A percentile compares a stretch with the other conserved stretches of the same genome.
Conservation (phyloP, 106 monocot species). For the Apostasia ramifera region DNA sequence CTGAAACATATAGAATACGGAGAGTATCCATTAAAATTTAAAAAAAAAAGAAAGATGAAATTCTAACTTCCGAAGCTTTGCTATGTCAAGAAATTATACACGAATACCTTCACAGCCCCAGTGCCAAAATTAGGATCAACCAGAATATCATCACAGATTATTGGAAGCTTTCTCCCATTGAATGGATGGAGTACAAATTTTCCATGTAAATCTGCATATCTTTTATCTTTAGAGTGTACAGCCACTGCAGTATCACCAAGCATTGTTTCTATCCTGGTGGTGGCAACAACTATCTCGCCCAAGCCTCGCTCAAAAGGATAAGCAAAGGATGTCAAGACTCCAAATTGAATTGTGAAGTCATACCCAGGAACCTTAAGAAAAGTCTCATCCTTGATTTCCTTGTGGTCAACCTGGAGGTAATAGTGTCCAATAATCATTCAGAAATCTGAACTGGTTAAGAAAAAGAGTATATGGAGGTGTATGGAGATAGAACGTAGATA, state of each 20-base stretch:
- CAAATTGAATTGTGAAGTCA: constrained; percentile 61
- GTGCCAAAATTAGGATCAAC: constrained; percentile 92
- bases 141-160: constrained; percentile 74
- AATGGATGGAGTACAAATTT: constrained; percentile 92
- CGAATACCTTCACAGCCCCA: constrained; percentile 90
- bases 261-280: constrained; percentile 98
- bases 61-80: not conserved
- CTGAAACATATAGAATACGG: constrained; percentile 31
- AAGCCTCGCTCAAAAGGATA: constrained; percentile 80
- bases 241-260: constrained; percentile 98
- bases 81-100: not conserved
- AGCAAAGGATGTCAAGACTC: constrained; percentile 77
- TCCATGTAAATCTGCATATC: constrained; percentile 82
- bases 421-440: not conserved
- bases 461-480: no score
- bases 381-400: constrained; percentile 79
- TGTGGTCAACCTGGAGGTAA: constrained; percentile 67
- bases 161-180: constrained; percentile 74
- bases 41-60: not conserved
- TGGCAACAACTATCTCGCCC: constrained; percentile 91
- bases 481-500: no score
- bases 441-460: not conserved
- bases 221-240: constrained; percentile 73
- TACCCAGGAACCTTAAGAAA: constrained; percentile 75
- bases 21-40: not conserved